phyloP scores from a whole-genome alignment of 257 asterid species.

The Gardenia jasminoides region DNA sequence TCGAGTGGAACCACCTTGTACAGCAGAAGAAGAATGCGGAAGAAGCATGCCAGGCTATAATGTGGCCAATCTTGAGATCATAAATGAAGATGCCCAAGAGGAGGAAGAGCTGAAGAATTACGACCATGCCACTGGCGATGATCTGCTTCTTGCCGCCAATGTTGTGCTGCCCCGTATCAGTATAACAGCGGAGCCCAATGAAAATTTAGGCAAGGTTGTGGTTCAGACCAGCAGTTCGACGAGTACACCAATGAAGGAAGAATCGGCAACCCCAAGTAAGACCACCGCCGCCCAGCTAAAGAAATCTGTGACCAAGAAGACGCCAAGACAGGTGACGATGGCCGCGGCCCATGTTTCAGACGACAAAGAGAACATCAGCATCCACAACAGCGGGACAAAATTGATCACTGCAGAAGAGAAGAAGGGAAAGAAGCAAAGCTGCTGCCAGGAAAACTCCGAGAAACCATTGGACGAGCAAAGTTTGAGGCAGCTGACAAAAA shows the following conservation, averaged over 20 bases:
- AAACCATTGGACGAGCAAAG: slow-evolving; percentile 27
- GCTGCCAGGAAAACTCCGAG: slow-evolving; percentile 7
- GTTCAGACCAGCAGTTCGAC: not conserved
- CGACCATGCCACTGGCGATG: not conserved
- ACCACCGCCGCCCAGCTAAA: slow-evolving; percentile 6
- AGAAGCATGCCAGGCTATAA: not conserved
- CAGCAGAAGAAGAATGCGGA: not conserved
- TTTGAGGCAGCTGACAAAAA: slow-evolving; percentile 37
- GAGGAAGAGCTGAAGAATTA: not conserved
- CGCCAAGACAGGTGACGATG: slow-evolving; percentile 6
- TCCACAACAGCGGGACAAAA: slow-evolving; percentile 22
- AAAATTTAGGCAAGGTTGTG: not conserved
- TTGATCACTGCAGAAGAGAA: slow-evolving; percentile 25
- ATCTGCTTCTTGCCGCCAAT: too few species aligned
- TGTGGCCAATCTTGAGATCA: not conserved
- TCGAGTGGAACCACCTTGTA: not conserved
- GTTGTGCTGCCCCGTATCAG: not conserved
- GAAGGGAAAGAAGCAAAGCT: slow-evolving; percentile 17
- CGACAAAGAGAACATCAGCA: slow-evolving; percentile 54
- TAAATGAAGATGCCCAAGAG: not conserved
- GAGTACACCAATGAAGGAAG: slow-evolving; percentile 18
- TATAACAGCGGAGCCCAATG: slow-evolving; percentile 5
- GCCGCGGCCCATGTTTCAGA: slow-evolving; percentile 25
- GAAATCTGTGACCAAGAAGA: slow-evolving; percentile 26
- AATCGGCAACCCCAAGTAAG: not conserved